These are phyloP conservation scores for Daldinia bambusicola DNA, from an alignment of 495 filamentous ascomycete genomes.

Conservation along the genomic window DNA sequence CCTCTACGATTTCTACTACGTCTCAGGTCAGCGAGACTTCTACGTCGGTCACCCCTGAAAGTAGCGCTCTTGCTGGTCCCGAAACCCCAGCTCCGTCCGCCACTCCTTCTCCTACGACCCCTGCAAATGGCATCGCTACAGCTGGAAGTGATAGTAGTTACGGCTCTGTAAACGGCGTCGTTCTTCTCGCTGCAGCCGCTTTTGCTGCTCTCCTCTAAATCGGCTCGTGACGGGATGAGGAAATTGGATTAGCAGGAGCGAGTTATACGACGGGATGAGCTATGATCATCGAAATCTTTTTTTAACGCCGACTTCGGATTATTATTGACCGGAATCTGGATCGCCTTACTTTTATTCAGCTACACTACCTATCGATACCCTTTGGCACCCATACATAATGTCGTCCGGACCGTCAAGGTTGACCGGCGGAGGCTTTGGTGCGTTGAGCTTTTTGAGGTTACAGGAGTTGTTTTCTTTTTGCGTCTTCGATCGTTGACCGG, in stretches of 20 bases:
- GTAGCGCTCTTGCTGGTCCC: conserved; percentile 5
- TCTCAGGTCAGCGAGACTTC: not conserved
- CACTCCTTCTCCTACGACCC: conserved; percentile 31
- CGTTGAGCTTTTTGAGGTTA: conserved; percentile 21
- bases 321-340: conserved; percentile 6
- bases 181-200: conserved; percentile 28
- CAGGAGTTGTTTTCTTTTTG: conserved; percentile 19
- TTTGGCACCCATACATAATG: conserved; percentile 19
- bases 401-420: conserved; percentile 16
- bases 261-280: conserved; percentile 33
- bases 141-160: conserved; percentile 27
- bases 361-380: conserved; percentile 38
- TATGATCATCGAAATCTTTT: conserved; percentile 21
- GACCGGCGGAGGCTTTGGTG: conserved; percentile 14
- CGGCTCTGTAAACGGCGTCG: conserved; percentile 14
- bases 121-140: conserved; percentile 28
- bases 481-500: conserved; percentile 22
- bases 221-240: not conserved
- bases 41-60: not conserved
- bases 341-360: conserved; percentile 21
- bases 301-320: conserved; percentile 10
- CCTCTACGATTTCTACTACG: conserved; percentile 20
- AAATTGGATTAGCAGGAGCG: conserved; percentile 15
- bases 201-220: conserved; percentile 39
- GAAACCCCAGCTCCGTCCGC: conserved; percentile 10